phyloP scores from a whole-genome alignment of 1,284 basidiomycete genomes.

The Mycosarcoma maydis region DNA sequence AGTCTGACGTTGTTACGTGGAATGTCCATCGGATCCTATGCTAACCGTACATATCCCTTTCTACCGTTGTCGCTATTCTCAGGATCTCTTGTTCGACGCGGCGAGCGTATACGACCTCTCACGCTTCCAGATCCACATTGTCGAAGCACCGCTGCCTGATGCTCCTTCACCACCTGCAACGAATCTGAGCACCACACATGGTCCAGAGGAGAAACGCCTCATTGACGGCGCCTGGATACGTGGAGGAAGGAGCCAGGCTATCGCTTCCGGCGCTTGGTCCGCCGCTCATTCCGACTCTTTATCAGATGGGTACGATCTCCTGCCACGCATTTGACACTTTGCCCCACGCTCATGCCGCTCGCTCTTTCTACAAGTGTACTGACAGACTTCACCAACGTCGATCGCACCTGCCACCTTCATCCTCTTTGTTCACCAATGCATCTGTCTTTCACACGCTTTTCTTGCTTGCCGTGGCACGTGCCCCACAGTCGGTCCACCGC shows the following conservation, averaged over 20 bases:
- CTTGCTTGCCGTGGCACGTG: not conserved
- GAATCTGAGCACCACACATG: not conserved
- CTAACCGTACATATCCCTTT: no score
- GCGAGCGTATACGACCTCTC: constrained; percentile 59
- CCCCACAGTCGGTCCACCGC: constrained; percentile 5
- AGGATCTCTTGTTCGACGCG: constrained; percentile 62
- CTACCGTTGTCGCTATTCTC: not conserved
- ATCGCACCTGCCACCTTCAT: not conserved
- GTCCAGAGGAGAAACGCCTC: constrained; percentile 11
- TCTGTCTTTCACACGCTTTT: not conserved
- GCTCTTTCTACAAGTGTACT: not conserved
- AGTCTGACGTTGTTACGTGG: constrained; percentile 13
- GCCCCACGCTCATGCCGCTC: not conserved
- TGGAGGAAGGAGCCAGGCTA: constrained; percentile 47
- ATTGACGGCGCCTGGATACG: constrained; percentile 48
- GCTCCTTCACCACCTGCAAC: not conserved
- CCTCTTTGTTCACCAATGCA: not conserved
- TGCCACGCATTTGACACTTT: constrained; percentile 16
- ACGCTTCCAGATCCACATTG: constrained; percentile 51
- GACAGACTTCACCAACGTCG: not conserved
- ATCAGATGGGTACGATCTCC: constrained; percentile 45
- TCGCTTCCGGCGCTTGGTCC: constrained; percentile 55
- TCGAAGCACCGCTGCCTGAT: constrained; percentile 31
- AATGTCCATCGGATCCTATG: no score
- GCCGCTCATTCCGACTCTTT: constrained; percentile 13